A percentile compares a stretch with the other conserved stretches of the same genome.
Conservation (phyloP, 805 yeast species). For the Candida multigemmis region DNA sequence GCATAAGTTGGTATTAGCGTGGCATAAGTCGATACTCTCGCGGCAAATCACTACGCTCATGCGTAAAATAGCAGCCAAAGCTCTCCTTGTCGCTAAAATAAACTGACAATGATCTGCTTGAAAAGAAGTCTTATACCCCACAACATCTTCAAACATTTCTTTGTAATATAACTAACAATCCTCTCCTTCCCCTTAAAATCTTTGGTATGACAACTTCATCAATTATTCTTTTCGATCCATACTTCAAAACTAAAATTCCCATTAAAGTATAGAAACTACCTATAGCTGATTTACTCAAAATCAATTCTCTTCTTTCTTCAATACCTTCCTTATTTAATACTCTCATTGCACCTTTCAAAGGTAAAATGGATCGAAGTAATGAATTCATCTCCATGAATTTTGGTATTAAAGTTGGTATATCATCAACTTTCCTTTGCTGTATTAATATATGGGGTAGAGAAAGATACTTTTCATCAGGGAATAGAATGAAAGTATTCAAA, state of each 20-base stretch:
- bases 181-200: conserved; percentile 22
- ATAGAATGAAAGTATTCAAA: conserved; percentile 9
- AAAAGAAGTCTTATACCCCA: no score
- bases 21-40: no score
- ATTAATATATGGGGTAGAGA: conserved; percentile 17
- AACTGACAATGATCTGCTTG: no score
- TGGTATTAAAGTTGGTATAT: conserved; percentile 10
- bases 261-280: conserved; percentile 30
- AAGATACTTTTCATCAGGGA: conserved; percentile 17
- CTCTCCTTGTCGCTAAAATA: no score
- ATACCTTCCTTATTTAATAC: conserved; percentile 5
- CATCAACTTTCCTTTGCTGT: conserved; percentile 11
- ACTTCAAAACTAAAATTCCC: conserved; percentile 22
- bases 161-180: conserved; percentile 13
- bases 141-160: no score
- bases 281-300: conserved; percentile 14
- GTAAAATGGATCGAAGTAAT: conserved; percentile 18
- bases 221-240: conserved; percentile 12
- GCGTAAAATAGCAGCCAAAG: no score
- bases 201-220: conserved; percentile 11
- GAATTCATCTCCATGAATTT: conserved; percentile 22
- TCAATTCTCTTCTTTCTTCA: conserved; percentile 4
- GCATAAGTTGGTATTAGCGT: no score
- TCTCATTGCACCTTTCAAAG: conserved; percentile 19
- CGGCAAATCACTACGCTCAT: no score